Evolutionary conservation across 768 basidiomycete species (phyloP), one percentile per base, ranked within the genome.

Genomic region (Boletus rubropictus): DNA sequence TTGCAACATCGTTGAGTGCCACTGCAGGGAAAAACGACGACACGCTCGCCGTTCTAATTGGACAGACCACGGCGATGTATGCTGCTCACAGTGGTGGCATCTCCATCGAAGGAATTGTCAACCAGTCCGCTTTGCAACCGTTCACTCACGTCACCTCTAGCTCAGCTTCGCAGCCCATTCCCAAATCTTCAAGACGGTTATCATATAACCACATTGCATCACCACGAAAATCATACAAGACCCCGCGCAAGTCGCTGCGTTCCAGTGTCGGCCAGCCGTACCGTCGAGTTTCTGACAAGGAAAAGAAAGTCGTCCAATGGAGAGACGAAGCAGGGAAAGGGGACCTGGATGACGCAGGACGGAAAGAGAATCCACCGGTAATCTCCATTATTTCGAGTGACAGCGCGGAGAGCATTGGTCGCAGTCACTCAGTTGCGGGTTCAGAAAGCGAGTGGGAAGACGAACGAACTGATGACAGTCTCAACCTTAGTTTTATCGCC

Each of bases 371-470:
- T 27, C 42, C 50, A 11, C 55, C 55, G 1, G 45, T 42, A 20
- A 43, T 60, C 15, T 54, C 56, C 20, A 63, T 70, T 31, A 65
- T 71, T 32, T 54, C 72, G 12, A 64, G 63, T 15, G 70, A 80
- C 48, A 73, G 59, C 27, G 37, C 54, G 31, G 63, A 64, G 33
- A 64, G 63, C 36, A 54, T 66, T 39, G 50, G 51, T 29, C 66
- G 62, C 28, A 54, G 56, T 37, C 60, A 66, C 29, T 81, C 82
- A 4, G 64, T 76, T 20, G 76, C 81, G 38, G 75, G 80, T 6
- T 88, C 86, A 5, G 88, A 90, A 56, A 89, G 84, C 62, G 89
- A 92, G 47, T 91, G 89, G 89, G 89, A 91, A 66, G 88, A 91
- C 59, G 88, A 90, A 60, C 86, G 79, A 68, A 87, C 85, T 1